Conservation (phyloP, 78 protist genomes). For the Dictyostelium brefeldianum region DNA sequence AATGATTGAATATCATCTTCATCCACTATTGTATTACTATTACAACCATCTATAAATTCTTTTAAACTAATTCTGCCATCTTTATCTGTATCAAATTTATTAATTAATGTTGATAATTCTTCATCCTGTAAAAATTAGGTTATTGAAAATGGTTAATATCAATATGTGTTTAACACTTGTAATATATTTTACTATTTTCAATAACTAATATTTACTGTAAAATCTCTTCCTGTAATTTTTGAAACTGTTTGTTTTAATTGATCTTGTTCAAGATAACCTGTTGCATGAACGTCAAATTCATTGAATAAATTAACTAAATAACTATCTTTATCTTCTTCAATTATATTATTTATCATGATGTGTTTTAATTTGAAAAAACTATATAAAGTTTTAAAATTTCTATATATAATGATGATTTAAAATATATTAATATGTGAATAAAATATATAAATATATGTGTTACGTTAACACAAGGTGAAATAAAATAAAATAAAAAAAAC, state of each 20-base stretch:
- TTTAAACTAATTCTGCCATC: conserved; percentile 70
- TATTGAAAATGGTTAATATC: too few relatives aligned
- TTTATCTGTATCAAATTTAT: conserved; percentile 14
- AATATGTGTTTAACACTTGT: neutral
- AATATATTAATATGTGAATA: too few relatives aligned
- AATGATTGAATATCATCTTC: conserved; percentile 8
- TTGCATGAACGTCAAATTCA: conserved; percentile 54
- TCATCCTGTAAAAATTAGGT: neutral
- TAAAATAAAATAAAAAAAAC: neutral
- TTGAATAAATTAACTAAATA: conserved; percentile 33
- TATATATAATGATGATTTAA: neutral
- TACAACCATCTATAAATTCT: conserved; percentile 57
- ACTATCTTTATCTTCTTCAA: neutral
- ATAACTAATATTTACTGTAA: neutral
- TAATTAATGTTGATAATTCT: conserved; percentile 3
- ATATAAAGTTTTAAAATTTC: neutral
- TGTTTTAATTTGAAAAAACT: neutral
- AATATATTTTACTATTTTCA: too few relatives aligned
- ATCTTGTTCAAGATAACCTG: conserved; percentile 49
- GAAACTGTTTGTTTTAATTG: conserved; percentile 42
- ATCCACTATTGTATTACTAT: conserved; percentile 7
- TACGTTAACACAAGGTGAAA: too few relatives aligned
- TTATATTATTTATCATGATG: neutral
- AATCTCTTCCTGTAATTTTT: conserved; percentile 50
- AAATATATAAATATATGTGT: too few relatives aligned